Base-by-base conservation (phyloP, 257 asterid genomes). In the Primulina tabacum region DNA sequence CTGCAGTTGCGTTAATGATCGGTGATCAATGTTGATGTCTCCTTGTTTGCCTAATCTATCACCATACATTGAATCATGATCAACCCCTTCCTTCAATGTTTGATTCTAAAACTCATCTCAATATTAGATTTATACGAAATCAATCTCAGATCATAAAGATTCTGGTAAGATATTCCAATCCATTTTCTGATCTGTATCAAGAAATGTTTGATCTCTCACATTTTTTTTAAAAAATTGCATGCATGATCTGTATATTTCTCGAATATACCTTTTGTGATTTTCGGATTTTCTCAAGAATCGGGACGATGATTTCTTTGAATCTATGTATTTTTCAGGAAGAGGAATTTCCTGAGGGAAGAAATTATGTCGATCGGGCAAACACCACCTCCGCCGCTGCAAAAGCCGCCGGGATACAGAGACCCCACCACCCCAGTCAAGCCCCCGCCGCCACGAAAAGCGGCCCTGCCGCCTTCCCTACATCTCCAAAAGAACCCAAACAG, bases 321-420 rank as follows among this genome's bases (percentile, higher is more conserved):
- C 53, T 12, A 4, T 11, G 53, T 43, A 12, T 43, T 11, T 11
- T 43, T 43, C n/a, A 43, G n/a, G 8, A 43, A 43, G n/a, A 11
- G n/a, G n/a, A 12, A 11, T 10, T 2, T 38, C 14, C 14, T 11
- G 12, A 59, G 26, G 26, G 26, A 24, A 24, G 26, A 24, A 24
- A 24, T 24, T 24, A 83, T 82, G 86, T 73, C 77, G 16, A 69
- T 66, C 30, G 68, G 52, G 20, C 72, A 62, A 28, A 37, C 74
- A 66, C 82, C 89, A 53, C 79, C 66, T 50, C 73, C 68, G 67
- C 83, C 87, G 2, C 83, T 87, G 12, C 81, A 56, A 40, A 80
- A 76, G 67, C 90, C 93, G 8, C 87, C 93, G 24, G 90, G 89
- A 8, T 87, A 72, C 64, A 67, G 79, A 68, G 90, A 87, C 69